Evolutionary conservation across 371 early-diverging fungal species (phyloP).

Genomic region (Encephalitozoon romaleae): DNA sequence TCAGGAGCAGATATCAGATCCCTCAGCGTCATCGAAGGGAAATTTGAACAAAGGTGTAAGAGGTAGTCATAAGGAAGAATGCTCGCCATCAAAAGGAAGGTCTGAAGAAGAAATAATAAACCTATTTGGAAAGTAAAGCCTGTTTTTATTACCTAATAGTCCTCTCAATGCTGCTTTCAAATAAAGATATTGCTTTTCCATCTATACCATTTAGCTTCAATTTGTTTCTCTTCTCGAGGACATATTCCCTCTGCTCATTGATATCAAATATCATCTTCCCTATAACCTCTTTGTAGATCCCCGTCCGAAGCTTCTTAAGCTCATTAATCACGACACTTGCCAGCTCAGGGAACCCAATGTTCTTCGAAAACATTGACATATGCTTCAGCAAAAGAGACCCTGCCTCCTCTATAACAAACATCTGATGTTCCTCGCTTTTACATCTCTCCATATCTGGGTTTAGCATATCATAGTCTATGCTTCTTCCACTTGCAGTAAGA

Average conservation of each 20-base stretch:
- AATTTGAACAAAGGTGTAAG: background rate
- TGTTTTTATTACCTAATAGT: background rate
- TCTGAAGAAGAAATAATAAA: background rate
- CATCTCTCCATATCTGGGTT: background rate
- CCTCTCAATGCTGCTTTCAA: constrained; percentile 15
- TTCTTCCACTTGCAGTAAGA: background rate
- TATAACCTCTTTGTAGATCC: constrained; percentile 16
- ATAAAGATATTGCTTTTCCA: background rate
- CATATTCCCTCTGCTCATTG: constrained; percentile 10
- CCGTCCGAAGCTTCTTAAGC: constrained; percentile 18
- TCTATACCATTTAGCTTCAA: constrained; percentile 1
- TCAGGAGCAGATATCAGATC: background rate
- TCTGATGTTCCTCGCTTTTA: background rate
- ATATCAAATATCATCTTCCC: background rate
- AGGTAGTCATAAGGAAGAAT: background rate
- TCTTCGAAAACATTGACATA: background rate
- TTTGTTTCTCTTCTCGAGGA: constrained; percentile 19
- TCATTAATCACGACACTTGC: constrained; percentile 9
- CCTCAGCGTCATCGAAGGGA: background rate
- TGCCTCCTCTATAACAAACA: constrained; percentile 19
- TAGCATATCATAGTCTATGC: background rate
- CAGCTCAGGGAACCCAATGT: constrained; percentile 23
- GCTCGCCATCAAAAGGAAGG: background rate
- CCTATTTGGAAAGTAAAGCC: background rate
- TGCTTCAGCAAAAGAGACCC: background rate